Evolutionary conservation across 169 alveolate species (phyloP).

Genomic region (Fabrea salina): DNA sequence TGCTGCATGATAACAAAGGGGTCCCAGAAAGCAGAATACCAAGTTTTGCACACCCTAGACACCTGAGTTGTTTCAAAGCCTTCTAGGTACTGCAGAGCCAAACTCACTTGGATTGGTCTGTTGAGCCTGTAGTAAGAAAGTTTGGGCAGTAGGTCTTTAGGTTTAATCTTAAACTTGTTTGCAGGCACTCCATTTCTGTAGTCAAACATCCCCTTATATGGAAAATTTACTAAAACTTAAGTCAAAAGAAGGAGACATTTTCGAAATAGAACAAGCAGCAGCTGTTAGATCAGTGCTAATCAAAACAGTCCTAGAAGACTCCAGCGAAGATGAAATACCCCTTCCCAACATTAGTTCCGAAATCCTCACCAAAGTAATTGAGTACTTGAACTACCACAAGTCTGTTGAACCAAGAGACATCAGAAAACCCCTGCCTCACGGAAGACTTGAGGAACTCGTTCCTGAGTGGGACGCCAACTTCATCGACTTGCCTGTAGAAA

Average conservation of each 20-base stretch:
- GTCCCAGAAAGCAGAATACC: conserved; percentile 9
- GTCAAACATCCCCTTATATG: too few species aligned
- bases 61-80: background rate
- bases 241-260: conserved; percentile 31
- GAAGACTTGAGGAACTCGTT: conserved; percentile 35
- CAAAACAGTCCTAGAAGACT: conserved; percentile 52
- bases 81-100: background rate
- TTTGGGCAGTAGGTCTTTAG: background rate
- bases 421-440: conserved; percentile 57
- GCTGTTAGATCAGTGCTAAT: conserved; percentile 36
- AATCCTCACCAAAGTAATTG: conserved; percentile 42
- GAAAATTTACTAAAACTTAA: background rate
- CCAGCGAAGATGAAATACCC: conserved; percentile 3
- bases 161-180: background rate
- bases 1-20: background rate
- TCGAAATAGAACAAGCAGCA: conserved; percentile 37
- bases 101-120: background rate
- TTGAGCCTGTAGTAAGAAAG: background rate
- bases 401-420: conserved; percentile 48
- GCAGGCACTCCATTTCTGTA: conserved; percentile 6
- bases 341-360: conserved; percentile 47
- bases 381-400: conserved; percentile 38
- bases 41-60: background rate
- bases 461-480: conserved; percentile 63
- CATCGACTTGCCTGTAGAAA: conserved; percentile 41